A percentile compares a stretch with the other conserved stretches of the same genome.
These are phyloP conservation scores for Alternaria triticimaculans DNA, from an alignment of 2,329 filamentous ascomycete species.

Conservation along the genomic window DNA sequence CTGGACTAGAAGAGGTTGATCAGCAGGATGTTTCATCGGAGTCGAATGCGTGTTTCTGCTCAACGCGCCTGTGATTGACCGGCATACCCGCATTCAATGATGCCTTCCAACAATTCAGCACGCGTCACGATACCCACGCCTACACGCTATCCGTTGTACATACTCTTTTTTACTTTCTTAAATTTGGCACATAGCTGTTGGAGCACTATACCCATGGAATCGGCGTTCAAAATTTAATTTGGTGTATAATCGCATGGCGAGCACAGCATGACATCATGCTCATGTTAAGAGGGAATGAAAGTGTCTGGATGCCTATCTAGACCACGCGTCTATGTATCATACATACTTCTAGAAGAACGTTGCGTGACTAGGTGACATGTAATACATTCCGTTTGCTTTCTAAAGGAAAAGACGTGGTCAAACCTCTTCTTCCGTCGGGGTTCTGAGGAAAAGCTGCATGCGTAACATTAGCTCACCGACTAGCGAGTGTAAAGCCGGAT, in stretches of 20 bases:
- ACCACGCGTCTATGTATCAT: too few relatives aligned
- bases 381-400: too few relatives aligned
- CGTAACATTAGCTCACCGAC: too few relatives aligned
- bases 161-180: neutral
- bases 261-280: neutral
- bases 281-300: too few relatives aligned
- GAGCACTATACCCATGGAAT: neutral
- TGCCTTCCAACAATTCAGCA: neutral
- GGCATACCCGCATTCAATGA: neutral
- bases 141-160: neutral
- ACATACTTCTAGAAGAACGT: too few relatives aligned
- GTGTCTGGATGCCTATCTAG: too few relatives aligned
- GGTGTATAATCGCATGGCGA: neutral
- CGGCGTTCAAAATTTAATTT: neutral
- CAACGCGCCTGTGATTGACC: neutral
- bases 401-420: too few relatives aligned
- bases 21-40: neutral
- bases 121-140: neutral
- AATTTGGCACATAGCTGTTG: neutral
- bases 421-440: too few relatives aligned
- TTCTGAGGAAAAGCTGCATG: too few relatives aligned
- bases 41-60: neutral
- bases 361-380: too few relatives aligned
- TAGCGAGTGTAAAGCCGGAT: too few relatives aligned
- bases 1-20: neutral